Evolutionary conservation across 108 stramenopile genomes (phyloP), one percentile per base, ranked within the genome.

Genomic region (Cyclotella baltica): DNA sequence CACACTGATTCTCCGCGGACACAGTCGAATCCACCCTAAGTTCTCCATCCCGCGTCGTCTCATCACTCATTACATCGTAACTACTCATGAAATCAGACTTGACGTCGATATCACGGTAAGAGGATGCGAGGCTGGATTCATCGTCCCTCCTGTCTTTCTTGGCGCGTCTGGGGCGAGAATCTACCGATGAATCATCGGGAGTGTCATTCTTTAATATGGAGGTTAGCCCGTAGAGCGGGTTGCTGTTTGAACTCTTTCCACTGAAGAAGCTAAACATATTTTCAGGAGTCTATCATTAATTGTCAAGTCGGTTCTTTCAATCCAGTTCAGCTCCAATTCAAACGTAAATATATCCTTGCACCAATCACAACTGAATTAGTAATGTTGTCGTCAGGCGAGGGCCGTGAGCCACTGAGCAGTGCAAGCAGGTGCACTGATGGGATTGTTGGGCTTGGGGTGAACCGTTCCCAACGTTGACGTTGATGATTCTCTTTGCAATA

Each of bases 101-200:
- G n/a, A n/a, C n/a, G 40, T 67, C 48, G 16, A 51, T 15, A 9
- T 33, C 67, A 31, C 37, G 22, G 37, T 38, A 38, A 33, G 25
- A 10, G 18, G 67, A 67, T 19, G 18, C 48, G 1, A 34, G 19
- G 23, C 48, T 50, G 4, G 67, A 67, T 19, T 67, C 48, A 34
- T 67, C 67, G 37, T 67, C 67, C 5, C 31, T 10, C 51, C 40
- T 43, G 37, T 67, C 67, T 10, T 48, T 10, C 51, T 13, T 43
- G 40, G 40, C 43, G 25, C 22, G 23, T 35, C 59, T n/a, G 18
- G 31, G 35, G 8, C 35, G 18, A 5, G 59, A 62, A 62, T 62
- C 59, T 18, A 25, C 33, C 1, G 59, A 62, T 10, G 59, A 62
- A 0, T 33, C 16, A 34, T 20, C 13, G 27, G 22, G 20, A 48